A percentile compares a stretch with the other conserved stretches of the same genome.
These are phyloP conservation scores for Lactarius sanguifluus DNA, from an alignment of 768 basidiomycete genomes.

Conservation along the genomic window DNA sequence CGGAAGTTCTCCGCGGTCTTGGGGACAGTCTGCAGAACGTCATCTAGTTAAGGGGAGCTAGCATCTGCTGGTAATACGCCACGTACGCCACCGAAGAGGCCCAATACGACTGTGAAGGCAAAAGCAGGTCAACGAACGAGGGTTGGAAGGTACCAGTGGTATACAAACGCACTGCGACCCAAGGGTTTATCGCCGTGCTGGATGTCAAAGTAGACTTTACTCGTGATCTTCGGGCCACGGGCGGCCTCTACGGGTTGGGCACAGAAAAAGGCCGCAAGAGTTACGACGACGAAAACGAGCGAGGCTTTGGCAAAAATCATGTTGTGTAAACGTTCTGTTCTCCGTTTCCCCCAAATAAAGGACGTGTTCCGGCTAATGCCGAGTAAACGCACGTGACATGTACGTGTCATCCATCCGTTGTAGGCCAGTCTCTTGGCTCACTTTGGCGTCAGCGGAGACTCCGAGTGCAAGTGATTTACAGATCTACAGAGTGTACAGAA, in stretches of 20 bases:
- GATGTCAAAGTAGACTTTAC: conserved; percentile 94
- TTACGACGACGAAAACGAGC: conserved; percentile 58
- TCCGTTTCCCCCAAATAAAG: not conserved
- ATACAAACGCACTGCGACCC: conserved; percentile 63
- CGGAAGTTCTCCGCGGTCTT: conserved; percentile 99
- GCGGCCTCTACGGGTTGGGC: conserved; percentile 72
- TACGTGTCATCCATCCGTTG: not conserved
- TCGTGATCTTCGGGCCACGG: conserved; percentile 86
- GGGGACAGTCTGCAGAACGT: conserved; percentile 70
- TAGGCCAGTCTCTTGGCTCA: not conserved
- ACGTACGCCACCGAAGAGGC: conserved; percentile 83
- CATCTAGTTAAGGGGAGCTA: conserved; percentile 3
- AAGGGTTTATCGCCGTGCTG: conserved; percentile 86
- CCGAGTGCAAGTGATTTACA: too few relatives aligned
- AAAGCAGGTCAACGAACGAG: conserved; percentile 19
- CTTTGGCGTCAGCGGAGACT: too few relatives aligned
- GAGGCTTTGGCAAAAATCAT: conserved; percentile 63
- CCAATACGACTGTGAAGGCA: conserved; percentile 63
- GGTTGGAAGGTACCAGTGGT: not conserved
- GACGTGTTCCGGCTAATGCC: conserved; percentile 20
- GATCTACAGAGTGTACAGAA: too few relatives aligned
- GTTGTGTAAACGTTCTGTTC: conserved; percentile 34
- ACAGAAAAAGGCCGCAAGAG: conserved; percentile 69
- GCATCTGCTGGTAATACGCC: not conserved
- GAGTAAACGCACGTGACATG: not conserved